These are phyloP conservation scores for Rubroshorea leprosula DNA, from an alignment of 345 rosid species.

Conservation along the genomic window DNA sequence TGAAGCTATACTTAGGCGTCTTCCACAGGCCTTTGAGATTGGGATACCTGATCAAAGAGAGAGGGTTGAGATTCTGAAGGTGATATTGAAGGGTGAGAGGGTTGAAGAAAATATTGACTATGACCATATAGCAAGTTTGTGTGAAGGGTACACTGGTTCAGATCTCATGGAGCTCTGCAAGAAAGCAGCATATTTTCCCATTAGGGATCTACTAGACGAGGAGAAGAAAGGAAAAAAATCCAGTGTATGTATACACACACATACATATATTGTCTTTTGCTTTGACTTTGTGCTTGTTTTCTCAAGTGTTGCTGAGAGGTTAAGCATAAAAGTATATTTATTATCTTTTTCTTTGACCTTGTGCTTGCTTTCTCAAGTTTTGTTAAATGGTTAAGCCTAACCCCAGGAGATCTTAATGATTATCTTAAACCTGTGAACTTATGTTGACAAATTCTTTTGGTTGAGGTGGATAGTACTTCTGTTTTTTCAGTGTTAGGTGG, in stretches of 20 bases:
- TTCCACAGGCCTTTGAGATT: conserved; percentile 96
- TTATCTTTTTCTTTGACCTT: neutral
- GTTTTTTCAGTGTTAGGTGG: neutral
- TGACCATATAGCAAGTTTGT: conserved; percentile 58
- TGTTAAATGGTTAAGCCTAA: too few species aligned
- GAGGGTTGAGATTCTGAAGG: conserved; percentile 81
- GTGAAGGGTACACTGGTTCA: conserved; percentile 87
- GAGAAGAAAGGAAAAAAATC: conserved; percentile 69
- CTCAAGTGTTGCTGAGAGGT: conserved; percentile 9
- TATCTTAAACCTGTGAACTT: neutral
- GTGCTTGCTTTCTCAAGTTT: too few species aligned
- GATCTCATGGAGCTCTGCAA: conserved; percentile 96
- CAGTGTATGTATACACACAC: conserved; percentile 47
- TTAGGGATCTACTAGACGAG: conserved; percentile 73
- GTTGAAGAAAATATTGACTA: conserved; percentile 60
- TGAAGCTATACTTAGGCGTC: conserved; percentile 90
- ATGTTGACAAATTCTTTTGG: neutral
- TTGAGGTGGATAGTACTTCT: neutral
- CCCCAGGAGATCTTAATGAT: neutral
- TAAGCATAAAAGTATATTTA: conserved; percentile 6
- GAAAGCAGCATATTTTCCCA: conserved; percentile 88
- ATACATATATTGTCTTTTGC: neutral
- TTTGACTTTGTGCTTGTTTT: neutral
- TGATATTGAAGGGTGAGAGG: conserved; percentile 70
- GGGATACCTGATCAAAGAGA: conserved; percentile 73